Base-by-base conservation (phyloP, 192 early-diverging fungal species). In the Coemansia sp. region DNA sequence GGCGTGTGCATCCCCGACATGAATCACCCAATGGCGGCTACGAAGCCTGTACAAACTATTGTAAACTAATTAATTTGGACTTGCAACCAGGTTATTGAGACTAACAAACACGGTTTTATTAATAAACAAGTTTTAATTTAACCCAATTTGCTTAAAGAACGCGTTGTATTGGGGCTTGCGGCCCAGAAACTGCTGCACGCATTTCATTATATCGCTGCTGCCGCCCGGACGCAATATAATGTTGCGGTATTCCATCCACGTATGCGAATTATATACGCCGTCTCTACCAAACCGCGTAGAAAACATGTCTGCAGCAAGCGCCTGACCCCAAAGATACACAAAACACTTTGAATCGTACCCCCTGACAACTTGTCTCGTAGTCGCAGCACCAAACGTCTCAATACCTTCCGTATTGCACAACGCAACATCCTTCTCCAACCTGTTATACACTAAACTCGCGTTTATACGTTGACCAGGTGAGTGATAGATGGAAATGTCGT, bases 261-360 rank as follows among this genome's bases (percentile, higher is more conserved):
- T 39, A 5, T 55, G n/a, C 22, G 25, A 8, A 54, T 55, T 64
- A 50, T 84, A 27, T 3, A 90, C 72, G 6, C 70, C 68, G 29
- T 85, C 74, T 1, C 67, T 69, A 48, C 82, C 70, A 64, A 90
- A 88, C 19, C 85, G 71, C 14, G 81, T 78, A 27, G 73, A 86
- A 75, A 84, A 91, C 82, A 93, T 88, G 67, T 93, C 91, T 48
- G 86, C 87, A 1, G 87, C 84, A 63, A 87, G 89, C 55, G 91
- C 89, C 78, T 91, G 85, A 2, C 84, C 82, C 84, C 85, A 92
- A 43, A 89, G 69, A 58, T 91, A 91, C 9, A 86, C 89, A 49
- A 87, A 91, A 38, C 87, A 88, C 12, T 69, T 84, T 19, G 87
- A 83, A 57, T 89, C 88, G 61, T 90, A 90, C 19, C 88, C 89